phyloP scores from a whole-genome alignment of 352 stramenopile species.

The Phytophthora syringae region DNA sequence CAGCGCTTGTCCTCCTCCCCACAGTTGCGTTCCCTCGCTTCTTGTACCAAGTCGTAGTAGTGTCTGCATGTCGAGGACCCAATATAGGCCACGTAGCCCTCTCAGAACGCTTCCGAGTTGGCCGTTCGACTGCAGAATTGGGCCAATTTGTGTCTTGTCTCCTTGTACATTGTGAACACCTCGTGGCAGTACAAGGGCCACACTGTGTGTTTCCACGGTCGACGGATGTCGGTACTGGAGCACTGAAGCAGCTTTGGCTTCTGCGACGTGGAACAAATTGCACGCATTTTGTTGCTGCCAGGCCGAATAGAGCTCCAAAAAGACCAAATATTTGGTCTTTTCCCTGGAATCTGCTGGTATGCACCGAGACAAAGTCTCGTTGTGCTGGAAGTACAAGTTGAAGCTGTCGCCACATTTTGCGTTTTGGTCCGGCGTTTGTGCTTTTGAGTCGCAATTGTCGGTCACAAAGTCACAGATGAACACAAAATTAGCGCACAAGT shows the following conservation, averaged over 20 bases:
- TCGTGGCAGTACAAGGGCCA: slow-evolving; percentile 68
- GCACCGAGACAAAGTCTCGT: slow-evolving; percentile 46
- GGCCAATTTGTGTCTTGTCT: slow-evolving; percentile 51
- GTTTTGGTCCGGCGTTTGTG: background rate
- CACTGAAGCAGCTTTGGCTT: slow-evolving; percentile 58
- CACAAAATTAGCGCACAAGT: slow-evolving; percentile 50
- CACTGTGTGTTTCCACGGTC: slow-evolving; percentile 50
- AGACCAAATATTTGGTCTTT: slow-evolving; percentile 30
- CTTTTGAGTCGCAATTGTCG: slow-evolving; percentile 35
- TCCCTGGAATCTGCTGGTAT: slow-evolving; percentile 21
- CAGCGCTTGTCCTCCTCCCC: slow-evolving; percentile 12
- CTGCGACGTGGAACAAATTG: slow-evolving; percentile 55
- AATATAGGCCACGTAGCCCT: slow-evolving; percentile 64
- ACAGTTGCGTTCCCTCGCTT: slow-evolving; percentile 37
- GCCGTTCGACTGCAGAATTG: slow-evolving; percentile 46
- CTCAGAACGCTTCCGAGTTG: slow-evolving; percentile 63
- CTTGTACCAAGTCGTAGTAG: slow-evolving; percentile 65
- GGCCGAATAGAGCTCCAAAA: slow-evolving; percentile 47
- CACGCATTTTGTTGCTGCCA: slow-evolving; percentile 62
- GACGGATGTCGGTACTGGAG: slow-evolving; percentile 42
- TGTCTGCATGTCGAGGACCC: slow-evolving; percentile 56
- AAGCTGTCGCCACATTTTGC: slow-evolving; percentile 57
- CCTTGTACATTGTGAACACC: slow-evolving; percentile 61
- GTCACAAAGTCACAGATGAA: slow-evolving; percentile 52
- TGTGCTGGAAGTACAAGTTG: slow-evolving; percentile 54